A percentile compares a stretch with the other conserved stretches of the same genome.
Conservation (phyloP, 2,329 filamentous ascomycete genomes). For the Epichloe gansuensis region DNA sequence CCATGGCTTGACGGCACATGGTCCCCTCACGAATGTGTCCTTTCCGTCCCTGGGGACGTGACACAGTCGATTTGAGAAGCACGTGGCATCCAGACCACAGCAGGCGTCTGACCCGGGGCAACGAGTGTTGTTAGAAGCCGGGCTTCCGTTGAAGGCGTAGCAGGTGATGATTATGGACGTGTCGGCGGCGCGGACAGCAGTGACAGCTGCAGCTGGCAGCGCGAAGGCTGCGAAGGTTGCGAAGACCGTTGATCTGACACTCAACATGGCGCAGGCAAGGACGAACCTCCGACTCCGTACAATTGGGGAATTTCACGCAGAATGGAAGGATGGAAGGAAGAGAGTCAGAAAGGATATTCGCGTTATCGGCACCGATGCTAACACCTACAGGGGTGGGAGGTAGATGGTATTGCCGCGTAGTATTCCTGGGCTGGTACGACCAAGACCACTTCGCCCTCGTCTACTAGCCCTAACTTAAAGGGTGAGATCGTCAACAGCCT, state of each 20-base stretch:
- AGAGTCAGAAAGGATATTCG: not conserved
- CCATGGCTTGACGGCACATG: constrained; percentile 1
- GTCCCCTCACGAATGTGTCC: not conserved
- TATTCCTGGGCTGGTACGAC: too few species aligned
- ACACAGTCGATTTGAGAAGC: constrained; percentile 3
- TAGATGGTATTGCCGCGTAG: too few species aligned
- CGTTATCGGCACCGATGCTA: too few species aligned
- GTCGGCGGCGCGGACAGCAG: not conserved
- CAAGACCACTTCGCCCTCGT: not conserved
- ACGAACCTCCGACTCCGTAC: too few species aligned
- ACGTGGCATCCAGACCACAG: not conserved
- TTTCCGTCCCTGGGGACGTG: not conserved
- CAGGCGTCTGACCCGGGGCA: constrained; percentile 4
- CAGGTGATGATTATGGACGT: not conserved
- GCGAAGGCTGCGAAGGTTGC: not conserved
- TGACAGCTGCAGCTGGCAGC: not conserved
- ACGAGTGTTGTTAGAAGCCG: not conserved
- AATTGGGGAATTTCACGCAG: too few species aligned
- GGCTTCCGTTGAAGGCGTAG: not conserved
- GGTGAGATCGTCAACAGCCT: not conserved
- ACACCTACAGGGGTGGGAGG: too few species aligned
- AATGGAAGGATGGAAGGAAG: not conserved
- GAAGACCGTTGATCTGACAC: not conserved
- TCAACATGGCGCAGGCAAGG: not conserved
- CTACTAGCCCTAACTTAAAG: not conserved